A percentile compares a stretch with the other conserved stretches of the same genome.
Conservation (phyloP, 108 stramenopile species). For the Discostella pseudostelligera region DNA sequence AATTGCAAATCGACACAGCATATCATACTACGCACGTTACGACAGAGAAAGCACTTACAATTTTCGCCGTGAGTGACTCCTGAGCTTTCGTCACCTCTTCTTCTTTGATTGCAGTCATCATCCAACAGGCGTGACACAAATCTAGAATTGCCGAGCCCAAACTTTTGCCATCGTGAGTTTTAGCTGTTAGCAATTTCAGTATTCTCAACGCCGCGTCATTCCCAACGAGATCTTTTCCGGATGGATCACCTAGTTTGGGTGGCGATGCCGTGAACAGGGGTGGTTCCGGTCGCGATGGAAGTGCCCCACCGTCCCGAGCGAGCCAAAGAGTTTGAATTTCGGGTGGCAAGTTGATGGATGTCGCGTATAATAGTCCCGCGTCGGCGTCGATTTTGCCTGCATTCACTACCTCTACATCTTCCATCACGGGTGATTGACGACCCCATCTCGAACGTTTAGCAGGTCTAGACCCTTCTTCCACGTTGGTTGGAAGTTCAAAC, state of each 20-base stretch:
- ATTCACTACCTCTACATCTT: slow-evolving; percentile 56
- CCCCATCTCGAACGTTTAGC: slow-evolving; percentile 60
- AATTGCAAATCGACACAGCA: background rate
- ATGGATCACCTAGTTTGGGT: slow-evolving; percentile 81
- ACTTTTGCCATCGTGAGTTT: slow-evolving; percentile 44
- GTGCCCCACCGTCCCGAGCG: slow-evolving; percentile 71
- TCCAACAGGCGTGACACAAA: slow-evolving; percentile 76
- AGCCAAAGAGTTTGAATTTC: slow-evolving; percentile 82
- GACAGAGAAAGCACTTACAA: slow-evolving; percentile 38
- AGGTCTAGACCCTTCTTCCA: slow-evolving; percentile 30
- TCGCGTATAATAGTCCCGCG: slow-evolving; percentile 44
- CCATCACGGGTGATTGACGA: slow-evolving; percentile 14
- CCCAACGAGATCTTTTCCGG: slow-evolving; percentile 81
- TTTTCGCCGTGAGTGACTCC: slow-evolving; percentile 52
- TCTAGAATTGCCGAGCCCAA: slow-evolving; percentile 62
- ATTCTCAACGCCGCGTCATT: slow-evolving; percentile 62
- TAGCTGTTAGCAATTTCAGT: slow-evolving; percentile 49
- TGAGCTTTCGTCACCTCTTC: slow-evolving; percentile 51
- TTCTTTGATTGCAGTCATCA: slow-evolving; percentile 73
- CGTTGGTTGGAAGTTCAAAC: slow-evolving; percentile 1
- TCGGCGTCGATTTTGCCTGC: slow-evolving; percentile 61
- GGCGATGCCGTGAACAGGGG: slow-evolving; percentile 74
- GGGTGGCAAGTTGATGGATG: slow-evolving; percentile 62
- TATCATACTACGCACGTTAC: background rate
- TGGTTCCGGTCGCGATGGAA: slow-evolving; percentile 62